Evolutionary conservation across 2,329 filamentous ascomycete species (phyloP).

Genomic region (Sordariomycetes sp.): DNA sequence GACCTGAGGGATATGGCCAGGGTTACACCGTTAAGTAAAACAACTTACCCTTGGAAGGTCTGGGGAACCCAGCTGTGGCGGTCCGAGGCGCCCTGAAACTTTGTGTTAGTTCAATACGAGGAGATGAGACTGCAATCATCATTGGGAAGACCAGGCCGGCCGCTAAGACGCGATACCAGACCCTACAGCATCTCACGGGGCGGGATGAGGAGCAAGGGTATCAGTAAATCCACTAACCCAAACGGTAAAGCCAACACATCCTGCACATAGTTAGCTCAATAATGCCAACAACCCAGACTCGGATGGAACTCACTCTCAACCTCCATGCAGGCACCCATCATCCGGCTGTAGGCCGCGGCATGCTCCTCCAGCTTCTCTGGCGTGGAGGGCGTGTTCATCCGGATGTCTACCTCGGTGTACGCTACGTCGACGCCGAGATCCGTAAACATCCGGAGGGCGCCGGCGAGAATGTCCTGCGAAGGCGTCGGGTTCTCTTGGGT

Average conservation of each 20-base stretch:
- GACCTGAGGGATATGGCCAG: too few species aligned
- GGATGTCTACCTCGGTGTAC: slow-evolving; percentile 41
- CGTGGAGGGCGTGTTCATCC: slow-evolving; percentile 27
- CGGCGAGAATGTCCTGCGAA: slow-evolving; percentile 15
- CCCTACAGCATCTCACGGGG: not conserved
- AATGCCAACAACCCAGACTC: not conserved
- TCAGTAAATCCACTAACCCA: slow-evolving; percentile 11
- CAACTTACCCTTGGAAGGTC: slow-evolving; percentile 12
- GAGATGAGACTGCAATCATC: not conserved
- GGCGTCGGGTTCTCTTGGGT: slow-evolving; percentile 22
- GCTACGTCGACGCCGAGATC: slow-evolving; percentile 34
- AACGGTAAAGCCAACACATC: slow-evolving; percentile 16
- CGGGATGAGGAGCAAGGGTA: not conserved
- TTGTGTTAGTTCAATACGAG: not conserved
- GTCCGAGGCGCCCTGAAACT: slow-evolving; percentile 13
- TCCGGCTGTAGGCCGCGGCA: slow-evolving; percentile 24
- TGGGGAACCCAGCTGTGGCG: slow-evolving; percentile 13
- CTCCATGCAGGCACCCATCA: slow-evolving; percentile 14
- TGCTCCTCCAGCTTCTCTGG: slow-evolving; percentile 26
- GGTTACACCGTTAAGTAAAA: not conserved
- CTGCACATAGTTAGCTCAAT: not conserved
- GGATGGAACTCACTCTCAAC: slow-evolving; percentile 7
- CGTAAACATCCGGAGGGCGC: slow-evolving; percentile 27
- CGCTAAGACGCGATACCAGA: not conserved
- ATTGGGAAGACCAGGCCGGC: not conserved